These are phyloP conservation scores for Lachancea meyersii DNA, from an alignment of 805 yeast genomes.

Conservation along the genomic window DNA sequence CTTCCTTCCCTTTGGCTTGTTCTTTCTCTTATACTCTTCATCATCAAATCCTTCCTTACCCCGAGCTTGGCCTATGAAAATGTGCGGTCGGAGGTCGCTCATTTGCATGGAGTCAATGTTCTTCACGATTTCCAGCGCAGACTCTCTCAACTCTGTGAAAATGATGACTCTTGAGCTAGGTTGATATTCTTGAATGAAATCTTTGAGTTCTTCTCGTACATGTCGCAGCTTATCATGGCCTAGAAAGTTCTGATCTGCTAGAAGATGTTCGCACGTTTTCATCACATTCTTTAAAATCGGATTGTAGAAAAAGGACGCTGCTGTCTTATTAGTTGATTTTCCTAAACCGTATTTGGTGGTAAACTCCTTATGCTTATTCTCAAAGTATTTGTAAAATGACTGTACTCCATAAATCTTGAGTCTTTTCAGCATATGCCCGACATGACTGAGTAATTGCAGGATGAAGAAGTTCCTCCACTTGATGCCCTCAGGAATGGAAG, in stretches of 20 bases:
- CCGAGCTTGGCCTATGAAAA: slow-evolving; percentile 87
- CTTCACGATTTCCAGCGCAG: slow-evolving; percentile 81
- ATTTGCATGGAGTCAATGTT: slow-evolving; percentile 42
- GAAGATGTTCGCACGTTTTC: slow-evolving; percentile 38
- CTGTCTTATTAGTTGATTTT: slow-evolving; percentile 58
- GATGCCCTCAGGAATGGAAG: slow-evolving; percentile 54
- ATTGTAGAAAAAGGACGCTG: slow-evolving; percentile 56
- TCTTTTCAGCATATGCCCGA: slow-evolving; percentile 65
- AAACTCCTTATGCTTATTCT: slow-evolving; percentile 51
- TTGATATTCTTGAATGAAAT: slow-evolving; percentile 44
- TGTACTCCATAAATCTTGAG: slow-evolving; percentile 76
- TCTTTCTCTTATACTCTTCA: slow-evolving; percentile 39
- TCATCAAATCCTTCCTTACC: slow-evolving; percentile 67
- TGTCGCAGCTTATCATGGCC: slow-evolving; percentile 73
- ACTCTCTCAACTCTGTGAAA: slow-evolving; percentile 82
- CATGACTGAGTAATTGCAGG: slow-evolving; percentile 56
- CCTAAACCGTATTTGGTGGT: slow-evolving; percentile 50
- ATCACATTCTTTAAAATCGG: slow-evolving; percentile 42
- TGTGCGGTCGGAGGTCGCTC: slow-evolving; percentile 54
- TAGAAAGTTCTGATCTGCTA: slow-evolving; percentile 34
- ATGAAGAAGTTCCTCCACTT: slow-evolving; percentile 68
- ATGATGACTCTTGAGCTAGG: slow-evolving; percentile 69
- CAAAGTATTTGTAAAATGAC: slow-evolving; percentile 65
- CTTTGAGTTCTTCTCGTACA: slow-evolving; percentile 48
- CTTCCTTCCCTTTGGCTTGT: slow-evolving; percentile 41